Evolutionary conservation across 345 rosid genomes (phyloP).

Genomic region (Reutealis trisperma): DNA sequence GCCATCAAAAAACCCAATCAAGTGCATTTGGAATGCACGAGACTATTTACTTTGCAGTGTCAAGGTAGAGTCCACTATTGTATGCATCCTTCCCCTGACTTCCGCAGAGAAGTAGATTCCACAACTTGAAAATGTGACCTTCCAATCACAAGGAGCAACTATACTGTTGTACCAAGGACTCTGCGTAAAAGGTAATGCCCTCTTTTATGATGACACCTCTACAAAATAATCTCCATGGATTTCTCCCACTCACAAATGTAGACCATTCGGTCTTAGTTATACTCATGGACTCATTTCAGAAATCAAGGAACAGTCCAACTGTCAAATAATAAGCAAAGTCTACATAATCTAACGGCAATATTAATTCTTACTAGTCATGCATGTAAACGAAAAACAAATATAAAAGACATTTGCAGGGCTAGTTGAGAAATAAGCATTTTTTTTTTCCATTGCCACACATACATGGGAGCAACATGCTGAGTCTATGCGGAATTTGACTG

Average conservation of each 20-base stretch:
- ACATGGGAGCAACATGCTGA: not conserved
- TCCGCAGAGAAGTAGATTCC: no score
- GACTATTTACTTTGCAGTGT: no score
- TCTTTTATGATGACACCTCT: not conserved
- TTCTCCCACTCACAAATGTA: not conserved
- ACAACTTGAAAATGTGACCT: no score
- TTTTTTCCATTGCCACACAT: not conserved
- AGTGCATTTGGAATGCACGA: not conserved
- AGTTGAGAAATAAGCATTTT: not conserved
- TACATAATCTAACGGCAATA: not conserved
- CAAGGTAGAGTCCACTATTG: no score
- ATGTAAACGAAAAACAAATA: not conserved
- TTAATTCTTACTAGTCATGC: not conserved
- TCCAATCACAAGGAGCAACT: no score
- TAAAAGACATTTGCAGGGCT: not conserved
- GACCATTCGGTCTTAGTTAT: not conserved
- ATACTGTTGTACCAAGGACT: no score
- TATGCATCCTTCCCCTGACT: no score
- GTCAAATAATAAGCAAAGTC: conserved; percentile 1
- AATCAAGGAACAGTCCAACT: not conserved
- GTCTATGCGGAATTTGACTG: not conserved
- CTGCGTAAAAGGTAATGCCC: not conserved
- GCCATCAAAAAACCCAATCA: not conserved
- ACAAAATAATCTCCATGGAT: not conserved
- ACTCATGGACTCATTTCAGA: not conserved